Evolutionary conservation across 768 basidiomycete genomes (phyloP), one percentile per base, ranked within the genome.

Genomic region (Lactarius hengduanensis): DNA sequence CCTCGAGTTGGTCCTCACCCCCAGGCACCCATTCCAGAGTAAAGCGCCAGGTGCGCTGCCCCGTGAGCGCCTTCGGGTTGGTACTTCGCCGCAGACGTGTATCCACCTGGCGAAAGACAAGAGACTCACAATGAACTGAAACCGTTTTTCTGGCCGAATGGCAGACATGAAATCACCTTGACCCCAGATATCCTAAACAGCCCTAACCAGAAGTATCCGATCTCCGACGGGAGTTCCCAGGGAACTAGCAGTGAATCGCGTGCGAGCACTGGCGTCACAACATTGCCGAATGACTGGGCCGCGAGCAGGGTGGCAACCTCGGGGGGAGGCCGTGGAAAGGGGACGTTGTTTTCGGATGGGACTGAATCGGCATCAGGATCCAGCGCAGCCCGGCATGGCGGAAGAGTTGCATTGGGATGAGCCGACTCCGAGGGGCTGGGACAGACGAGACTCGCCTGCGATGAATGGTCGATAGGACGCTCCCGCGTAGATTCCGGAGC

Each of bases 121-220:
- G 50, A 18, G 60, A 61, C 45, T 34, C 36, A 28, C 45, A 50
- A 57, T 32, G 40, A 69, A 50, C 38, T 30, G 22, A 63, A 38
- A 61, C 34, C 36, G 26, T 32, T 55, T 62, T 11, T 43, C 58
- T 40, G 57, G 64, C 38, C 6, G n/a, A 26, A 26, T 56, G 56
- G 22, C 45, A 28, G 36, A 22, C 20, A 61, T 28, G 59, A 55
- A 53, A 53, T 40, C 54, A 70, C 70, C 64, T 70, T 58, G 45
- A 66, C 55, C 36, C 38, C 53, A 10, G 47, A 60, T 57, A 70
- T 50, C 58, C 32, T 62, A 45, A 69, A 70, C 13, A 70, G 38
- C 38, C 70, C 70, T 32, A 59, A 59, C 70, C 70, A 70, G 57
- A 70, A 60, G 53, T 61, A 57, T 7, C 58, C 64, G n/a, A 69